Evolutionary conservation across 192 early-diverging fungal species (phyloP).

Genomic region (Umbelopsis sp.): DNA sequence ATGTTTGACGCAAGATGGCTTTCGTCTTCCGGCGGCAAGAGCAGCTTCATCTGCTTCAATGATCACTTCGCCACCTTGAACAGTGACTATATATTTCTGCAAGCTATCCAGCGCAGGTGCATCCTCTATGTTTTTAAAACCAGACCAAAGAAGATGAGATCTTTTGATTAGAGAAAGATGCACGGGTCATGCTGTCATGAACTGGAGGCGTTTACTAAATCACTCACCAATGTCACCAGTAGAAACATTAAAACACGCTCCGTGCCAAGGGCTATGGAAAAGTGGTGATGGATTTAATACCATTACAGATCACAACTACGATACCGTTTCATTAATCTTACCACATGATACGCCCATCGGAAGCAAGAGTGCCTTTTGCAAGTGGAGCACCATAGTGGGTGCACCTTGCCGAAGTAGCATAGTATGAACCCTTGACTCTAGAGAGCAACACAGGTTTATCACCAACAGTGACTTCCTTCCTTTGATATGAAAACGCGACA

Average conservation of each 20-base stretch:
- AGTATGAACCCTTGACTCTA: slow-evolving; percentile 24
- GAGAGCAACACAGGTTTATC: slow-evolving; percentile 18
- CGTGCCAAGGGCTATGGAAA: slow-evolving; percentile 40
- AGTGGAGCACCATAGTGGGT: slow-evolving; percentile 35
- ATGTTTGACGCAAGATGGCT: slow-evolving; percentile 19
- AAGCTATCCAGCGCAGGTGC: slow-evolving; percentile 43
- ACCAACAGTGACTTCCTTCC: slow-evolving; percentile 33
- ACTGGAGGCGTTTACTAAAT: not conserved
- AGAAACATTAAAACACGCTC: slow-evolving; percentile 38
- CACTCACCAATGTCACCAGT: slow-evolving; percentile 44
- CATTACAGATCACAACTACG: too few relatives aligned
- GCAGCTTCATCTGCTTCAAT: slow-evolving; percentile 35
- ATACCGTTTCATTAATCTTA: slow-evolving; percentile 10
- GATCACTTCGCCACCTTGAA: slow-evolving; percentile 41
- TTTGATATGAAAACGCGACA: not conserved
- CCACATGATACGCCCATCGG: slow-evolving; percentile 39
- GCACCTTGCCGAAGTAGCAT: slow-evolving; percentile 35
- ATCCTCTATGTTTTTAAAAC: slow-evolving; percentile 28
- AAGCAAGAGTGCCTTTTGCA: slow-evolving; percentile 18
- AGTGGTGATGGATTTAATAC: too few relatives aligned
- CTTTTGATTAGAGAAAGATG: not conserved
- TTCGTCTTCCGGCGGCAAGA: slow-evolving; percentile 20
- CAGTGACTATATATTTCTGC: slow-evolving; percentile 33
- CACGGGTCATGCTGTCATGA: not conserved
- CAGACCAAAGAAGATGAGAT: not conserved